Conservation (phyloP, 495 filamentous ascomycete species). For the Pyrenula aspistea region DNA sequence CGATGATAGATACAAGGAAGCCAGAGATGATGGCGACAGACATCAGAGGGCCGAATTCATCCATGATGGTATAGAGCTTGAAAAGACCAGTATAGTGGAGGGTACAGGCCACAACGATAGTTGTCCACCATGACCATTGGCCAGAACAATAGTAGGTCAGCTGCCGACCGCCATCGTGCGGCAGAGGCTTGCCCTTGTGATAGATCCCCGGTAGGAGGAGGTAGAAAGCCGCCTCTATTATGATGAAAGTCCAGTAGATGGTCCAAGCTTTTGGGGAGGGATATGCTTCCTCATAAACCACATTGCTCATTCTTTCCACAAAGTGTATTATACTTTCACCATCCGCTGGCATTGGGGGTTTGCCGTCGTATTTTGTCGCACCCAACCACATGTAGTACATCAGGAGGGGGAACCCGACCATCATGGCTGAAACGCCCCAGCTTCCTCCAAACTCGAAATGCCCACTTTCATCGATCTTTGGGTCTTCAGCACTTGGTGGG, state of each 20-base stretch:
- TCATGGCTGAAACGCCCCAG: constrained; percentile 63
- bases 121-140: constrained; percentile 76
- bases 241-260: constrained; percentile 87
- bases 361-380: constrained; percentile 78
- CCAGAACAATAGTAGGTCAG: constrained; percentile 90
- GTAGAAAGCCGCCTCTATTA: constrained; percentile 74
- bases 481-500: constrained; percentile 40
- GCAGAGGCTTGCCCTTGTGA: constrained; percentile 73
- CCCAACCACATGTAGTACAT: constrained; percentile 99
- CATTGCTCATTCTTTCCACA: constrained; percentile 45
- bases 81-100: constrained; percentile 78
- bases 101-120: constrained; percentile 49
- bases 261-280: constrained; percentile 70
- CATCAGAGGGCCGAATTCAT: constrained; percentile 88
- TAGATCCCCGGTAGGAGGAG: constrained; percentile 73
- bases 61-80: constrained; percentile 84
- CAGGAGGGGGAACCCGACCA: constrained; percentile 80
- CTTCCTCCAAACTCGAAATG: constrained; percentile 86
- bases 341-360: constrained; percentile 54
- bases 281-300: constrained; percentile 73
- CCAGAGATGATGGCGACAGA: constrained; percentile 84
- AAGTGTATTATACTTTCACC: constrained; percentile 60
- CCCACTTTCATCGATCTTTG: constrained; percentile 67
- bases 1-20: constrained; percentile 64
- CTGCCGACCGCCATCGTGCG: constrained; percentile 69